These are phyloP conservation scores for Neolentinus lepideus DNA, from an alignment of 1,284 basidiomycete genomes.

Conservation along the genomic window DNA sequence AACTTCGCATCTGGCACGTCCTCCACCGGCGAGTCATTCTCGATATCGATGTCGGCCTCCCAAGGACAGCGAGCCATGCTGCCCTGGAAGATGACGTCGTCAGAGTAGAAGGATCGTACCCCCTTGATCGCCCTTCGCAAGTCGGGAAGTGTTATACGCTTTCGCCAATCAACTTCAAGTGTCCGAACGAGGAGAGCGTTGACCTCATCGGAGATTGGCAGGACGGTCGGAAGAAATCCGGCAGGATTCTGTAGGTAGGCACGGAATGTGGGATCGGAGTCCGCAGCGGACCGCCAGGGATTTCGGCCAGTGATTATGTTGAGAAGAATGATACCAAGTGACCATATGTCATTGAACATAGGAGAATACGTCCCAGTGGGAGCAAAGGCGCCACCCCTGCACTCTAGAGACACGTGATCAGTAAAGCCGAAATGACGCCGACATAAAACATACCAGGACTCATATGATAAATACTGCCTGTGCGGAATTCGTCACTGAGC, in stretches of 20 bases:
- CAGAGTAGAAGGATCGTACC: slow-evolving; percentile 65
- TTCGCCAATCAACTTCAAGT: slow-evolving; percentile 68
- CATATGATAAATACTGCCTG: slow-evolving; percentile 96
- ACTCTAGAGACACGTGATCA: slow-evolving; percentile 48
- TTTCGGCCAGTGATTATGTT: slow-evolving; percentile 95
- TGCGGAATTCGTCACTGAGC: slow-evolving; percentile 87
- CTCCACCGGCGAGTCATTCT: slow-evolving; percentile 29
- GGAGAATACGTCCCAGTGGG: slow-evolving; percentile 76
- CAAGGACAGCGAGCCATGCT: slow-evolving; percentile 78
- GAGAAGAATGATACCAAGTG: slow-evolving; percentile 91
- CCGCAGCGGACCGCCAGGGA: slow-evolving; percentile 95
- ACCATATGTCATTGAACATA: slow-evolving; percentile 93
- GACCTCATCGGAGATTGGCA: slow-evolving; percentile 66
- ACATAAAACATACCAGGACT: slow-evolving; percentile 64
- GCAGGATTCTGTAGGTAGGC: slow-evolving; percentile 61
- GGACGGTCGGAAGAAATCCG: slow-evolving; percentile 64
- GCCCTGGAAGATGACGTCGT: slow-evolving; percentile 70
- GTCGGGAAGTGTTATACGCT: slow-evolving; percentile 63
- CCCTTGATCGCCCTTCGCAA: slow-evolving; percentile 64
- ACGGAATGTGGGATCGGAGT: slow-evolving; percentile 69
- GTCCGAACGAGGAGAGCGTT: slow-evolving; percentile 63
- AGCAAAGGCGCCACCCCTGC: slow-evolving; percentile 81
- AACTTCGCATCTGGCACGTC: not conserved
- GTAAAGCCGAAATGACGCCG: slow-evolving; percentile 7
- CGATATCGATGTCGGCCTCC: slow-evolving; percentile 69